Conservation (phyloP, 2,329 filamentous ascomycete species). For the Colletotrichum cordylinicola region DNA sequence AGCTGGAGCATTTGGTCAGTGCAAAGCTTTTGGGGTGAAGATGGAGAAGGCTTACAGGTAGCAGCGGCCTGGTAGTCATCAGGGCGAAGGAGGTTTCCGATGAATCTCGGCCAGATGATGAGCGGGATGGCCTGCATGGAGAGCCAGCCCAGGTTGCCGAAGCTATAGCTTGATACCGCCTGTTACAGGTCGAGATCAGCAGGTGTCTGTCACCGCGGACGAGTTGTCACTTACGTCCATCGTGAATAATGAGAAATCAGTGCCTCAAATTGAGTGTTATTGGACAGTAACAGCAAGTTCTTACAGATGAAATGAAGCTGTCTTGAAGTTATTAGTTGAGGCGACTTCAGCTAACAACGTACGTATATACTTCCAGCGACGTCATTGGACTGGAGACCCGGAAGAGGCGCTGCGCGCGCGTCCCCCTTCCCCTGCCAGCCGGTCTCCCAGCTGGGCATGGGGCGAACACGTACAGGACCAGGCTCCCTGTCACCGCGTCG, state of each 20-base stretch:
- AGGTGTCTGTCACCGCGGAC: background rate
- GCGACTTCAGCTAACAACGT: background rate
- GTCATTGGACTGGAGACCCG: constrained; percentile 12
- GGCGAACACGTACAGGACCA: background rate
- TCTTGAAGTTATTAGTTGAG: background rate
- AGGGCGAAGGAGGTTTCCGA: constrained; percentile 47
- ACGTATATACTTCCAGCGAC: background rate
- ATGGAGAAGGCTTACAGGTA: constrained; percentile 30
- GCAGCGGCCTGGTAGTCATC: constrained; percentile 29
- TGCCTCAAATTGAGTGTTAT: background rate
- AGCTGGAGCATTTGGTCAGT: constrained; percentile 38
- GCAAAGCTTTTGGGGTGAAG: background rate
- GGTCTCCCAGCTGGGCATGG: background rate
- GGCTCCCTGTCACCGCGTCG: background rate
- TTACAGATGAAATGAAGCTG: background rate
- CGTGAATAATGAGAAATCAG: background rate
- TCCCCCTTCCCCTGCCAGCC: background rate
- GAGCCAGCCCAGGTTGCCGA: constrained; percentile 59
- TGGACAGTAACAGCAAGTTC: background rate
- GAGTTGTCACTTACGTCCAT: constrained; percentile 31
- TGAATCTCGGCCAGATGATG: constrained; percentile 52
- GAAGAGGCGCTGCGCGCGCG: background rate
- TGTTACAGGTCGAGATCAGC: constrained; percentile 27
- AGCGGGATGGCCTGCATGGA: constrained; percentile 51
- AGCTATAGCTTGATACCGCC: constrained; percentile 56